A percentile compares a stretch with the other conserved stretches of the same genome.
Conservation (phyloP, 139 green algal genomes). For the Coelastrella sp. region DNA sequence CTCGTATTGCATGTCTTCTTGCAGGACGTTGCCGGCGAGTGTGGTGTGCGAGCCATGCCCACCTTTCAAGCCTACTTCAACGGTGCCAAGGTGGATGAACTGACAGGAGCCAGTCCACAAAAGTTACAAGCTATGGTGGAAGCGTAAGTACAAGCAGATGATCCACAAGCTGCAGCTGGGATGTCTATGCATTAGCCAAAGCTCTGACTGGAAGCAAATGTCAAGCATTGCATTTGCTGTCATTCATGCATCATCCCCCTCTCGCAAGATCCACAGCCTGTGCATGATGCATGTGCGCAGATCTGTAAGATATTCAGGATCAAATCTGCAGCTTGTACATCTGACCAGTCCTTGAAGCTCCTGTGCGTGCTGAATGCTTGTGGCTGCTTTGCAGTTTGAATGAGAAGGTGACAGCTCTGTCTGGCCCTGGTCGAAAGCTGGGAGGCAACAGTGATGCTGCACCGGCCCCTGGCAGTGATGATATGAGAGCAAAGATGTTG, state of each 20-base stretch:
- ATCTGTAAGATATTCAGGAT: too few relatives aligned
- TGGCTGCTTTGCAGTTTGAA: conserved; percentile 34
- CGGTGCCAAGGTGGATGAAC: conserved; percentile 32
- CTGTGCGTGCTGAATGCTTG: background rate
- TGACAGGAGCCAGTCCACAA: conserved; percentile 36
- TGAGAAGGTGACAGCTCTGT: background rate
- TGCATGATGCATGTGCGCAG: too few relatives aligned
- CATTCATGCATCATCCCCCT: too few relatives aligned
- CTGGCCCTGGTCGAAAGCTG: conserved; percentile 34
- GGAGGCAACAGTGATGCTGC: background rate
- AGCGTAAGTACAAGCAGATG: background rate
- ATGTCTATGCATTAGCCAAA: too few relatives aligned
- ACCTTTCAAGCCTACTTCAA: conserved; percentile 48
- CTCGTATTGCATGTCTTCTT: background rate
- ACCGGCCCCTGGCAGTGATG: conserved; percentile 33
- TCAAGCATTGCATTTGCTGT: too few relatives aligned
- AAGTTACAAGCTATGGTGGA: conserved; percentile 27
- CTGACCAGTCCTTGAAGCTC: background rate
- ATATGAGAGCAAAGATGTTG: conserved; percentile 32
- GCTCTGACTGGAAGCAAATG: background rate
- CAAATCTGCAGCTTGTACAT: too few relatives aligned
- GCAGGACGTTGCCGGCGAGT: conserved; percentile 36
- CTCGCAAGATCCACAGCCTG: too few relatives aligned
- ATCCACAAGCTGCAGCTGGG: background rate
- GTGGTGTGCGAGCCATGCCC: conserved; percentile 40